Evolutionary conservation across 441 rosid genomes (phyloP).

Genomic region (Kokia cookei): DNA sequence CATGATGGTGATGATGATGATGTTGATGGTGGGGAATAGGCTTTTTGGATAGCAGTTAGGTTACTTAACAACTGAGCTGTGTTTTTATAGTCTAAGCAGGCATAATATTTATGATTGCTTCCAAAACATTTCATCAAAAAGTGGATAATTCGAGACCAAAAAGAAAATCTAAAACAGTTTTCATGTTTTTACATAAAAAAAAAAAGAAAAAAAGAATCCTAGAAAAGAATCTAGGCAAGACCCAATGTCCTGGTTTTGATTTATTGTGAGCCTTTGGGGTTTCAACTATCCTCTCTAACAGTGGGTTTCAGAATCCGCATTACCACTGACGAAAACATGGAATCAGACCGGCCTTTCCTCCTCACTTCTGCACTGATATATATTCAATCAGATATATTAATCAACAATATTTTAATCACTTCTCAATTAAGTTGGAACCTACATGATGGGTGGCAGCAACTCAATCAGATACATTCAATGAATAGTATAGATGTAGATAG

Average conservation of each 20-base stretch:
- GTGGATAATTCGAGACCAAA: neutral
- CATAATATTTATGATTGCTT: neutral
- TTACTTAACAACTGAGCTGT: neutral
- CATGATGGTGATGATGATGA: neutral
- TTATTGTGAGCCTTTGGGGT: constrained; percentile 31
- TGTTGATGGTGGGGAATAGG: neutral
- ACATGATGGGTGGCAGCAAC: rapidly evolving
- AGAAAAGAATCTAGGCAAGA: neutral
- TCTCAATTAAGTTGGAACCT: no score
- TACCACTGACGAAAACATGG: constrained; percentile 78
- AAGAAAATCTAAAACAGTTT: neutral
- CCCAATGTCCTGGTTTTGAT: constrained; percentile 21
- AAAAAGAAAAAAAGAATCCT: neutral
- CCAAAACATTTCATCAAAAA: neutral
- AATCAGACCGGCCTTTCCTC: constrained; percentile 62
- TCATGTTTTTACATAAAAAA: neutral
- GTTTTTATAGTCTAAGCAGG: neutral
- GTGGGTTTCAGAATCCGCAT: constrained; percentile 49
- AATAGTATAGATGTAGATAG: no score
- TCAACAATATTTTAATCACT: no score
- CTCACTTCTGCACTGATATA: constrained; percentile 51
- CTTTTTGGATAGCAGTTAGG: neutral
- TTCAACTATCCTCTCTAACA: constrained; percentile 66
- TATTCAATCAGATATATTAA: neutral
- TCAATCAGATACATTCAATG: no score